Evolutionary conservation across 2,329 filamentous ascomycete genomes (phyloP).

Genomic region (Dactylellina leptospora): DNA sequence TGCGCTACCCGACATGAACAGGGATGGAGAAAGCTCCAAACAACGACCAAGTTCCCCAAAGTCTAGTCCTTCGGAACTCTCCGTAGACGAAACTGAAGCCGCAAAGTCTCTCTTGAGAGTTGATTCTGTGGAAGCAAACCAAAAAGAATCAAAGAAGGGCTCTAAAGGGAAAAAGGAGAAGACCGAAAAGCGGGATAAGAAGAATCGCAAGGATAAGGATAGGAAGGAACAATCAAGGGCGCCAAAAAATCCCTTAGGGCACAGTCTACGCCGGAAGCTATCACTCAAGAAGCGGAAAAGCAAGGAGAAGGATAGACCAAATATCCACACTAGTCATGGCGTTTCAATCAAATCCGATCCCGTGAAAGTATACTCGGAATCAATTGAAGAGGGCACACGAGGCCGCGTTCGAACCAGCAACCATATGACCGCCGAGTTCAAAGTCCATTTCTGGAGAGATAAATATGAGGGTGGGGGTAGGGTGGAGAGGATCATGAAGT

Average conservation of each 20-base stretch:
- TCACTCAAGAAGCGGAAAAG: conserved; percentile 20
- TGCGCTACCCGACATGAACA: neutral
- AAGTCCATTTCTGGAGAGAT: conserved; percentile 45
- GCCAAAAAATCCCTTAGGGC: conserved; percentile 11
- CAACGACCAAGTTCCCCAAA: neutral
- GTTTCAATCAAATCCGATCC: conserved; percentile 31
- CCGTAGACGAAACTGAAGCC: too few species aligned
- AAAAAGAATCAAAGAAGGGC: conserved; percentile 3
- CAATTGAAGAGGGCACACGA: conserved; percentile 4
- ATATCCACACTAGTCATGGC: conserved; percentile 5
- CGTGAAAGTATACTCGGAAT: conserved; percentile 27
- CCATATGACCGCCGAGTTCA: conserved; percentile 47
- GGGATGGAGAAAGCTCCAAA: conserved; percentile 23
- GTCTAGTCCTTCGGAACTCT: neutral
- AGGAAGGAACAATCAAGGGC: neutral
- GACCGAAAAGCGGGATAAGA: neutral
- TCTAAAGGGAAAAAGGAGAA: neutral
- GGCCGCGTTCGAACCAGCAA: conserved; percentile 21
- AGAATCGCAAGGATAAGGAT: neutral
- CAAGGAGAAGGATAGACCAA: neutral
- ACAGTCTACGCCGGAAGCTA: conserved; percentile 22
- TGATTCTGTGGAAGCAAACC: too few species aligned
- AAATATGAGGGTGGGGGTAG: conserved; percentile 34
- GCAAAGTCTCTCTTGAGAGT: too few species aligned
- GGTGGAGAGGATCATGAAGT: conserved; percentile 18